These are phyloP conservation scores for Clarireedia paspali DNA, from an alignment of 2,329 filamentous ascomycete species.

Conservation along the genomic window DNA sequence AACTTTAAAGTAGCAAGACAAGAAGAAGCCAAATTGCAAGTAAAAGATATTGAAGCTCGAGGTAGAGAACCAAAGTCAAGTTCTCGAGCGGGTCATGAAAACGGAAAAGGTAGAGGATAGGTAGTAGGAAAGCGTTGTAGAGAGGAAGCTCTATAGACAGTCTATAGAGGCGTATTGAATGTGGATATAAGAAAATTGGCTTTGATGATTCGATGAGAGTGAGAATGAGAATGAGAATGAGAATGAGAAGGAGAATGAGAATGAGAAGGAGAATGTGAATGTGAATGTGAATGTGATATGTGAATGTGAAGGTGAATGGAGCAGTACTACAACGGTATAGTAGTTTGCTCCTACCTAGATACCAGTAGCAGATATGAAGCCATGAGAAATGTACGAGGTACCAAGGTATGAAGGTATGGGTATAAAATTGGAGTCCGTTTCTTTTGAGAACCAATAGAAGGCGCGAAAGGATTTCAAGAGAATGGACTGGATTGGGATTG, in stretches of 20 bases:
- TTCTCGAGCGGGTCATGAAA: background rate
- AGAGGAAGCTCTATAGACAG: too few relatives aligned
- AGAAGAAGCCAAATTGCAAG: constrained; percentile 1
- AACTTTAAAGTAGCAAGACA: constrained; percentile 7
- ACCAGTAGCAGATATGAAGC: too few relatives aligned
- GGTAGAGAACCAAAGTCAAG: background rate
- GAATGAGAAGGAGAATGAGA: background rate
- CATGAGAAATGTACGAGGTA: too few relatives aligned
- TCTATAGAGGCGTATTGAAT: too few relatives aligned
- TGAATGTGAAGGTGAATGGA: background rate
- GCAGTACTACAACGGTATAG: too few relatives aligned
- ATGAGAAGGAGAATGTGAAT: background rate
- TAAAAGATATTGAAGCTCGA: background rate
- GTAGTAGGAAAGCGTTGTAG: too few relatives aligned
- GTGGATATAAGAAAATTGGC: too few relatives aligned
- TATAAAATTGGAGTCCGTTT: constrained; percentile 12
- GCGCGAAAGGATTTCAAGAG: too few relatives aligned
- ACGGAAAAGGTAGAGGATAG: background rate
- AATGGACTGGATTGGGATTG: too few relatives aligned
- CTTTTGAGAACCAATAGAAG: too few relatives aligned
- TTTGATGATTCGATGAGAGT: background rate
- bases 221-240: background rate
- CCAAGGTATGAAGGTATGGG: too few relatives aligned
- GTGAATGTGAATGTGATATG: background rate
- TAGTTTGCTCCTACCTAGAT: too few relatives aligned